phyloP scores from a whole-genome alignment of 1,139 yeast species.

The Pichia cactophila region DNA sequence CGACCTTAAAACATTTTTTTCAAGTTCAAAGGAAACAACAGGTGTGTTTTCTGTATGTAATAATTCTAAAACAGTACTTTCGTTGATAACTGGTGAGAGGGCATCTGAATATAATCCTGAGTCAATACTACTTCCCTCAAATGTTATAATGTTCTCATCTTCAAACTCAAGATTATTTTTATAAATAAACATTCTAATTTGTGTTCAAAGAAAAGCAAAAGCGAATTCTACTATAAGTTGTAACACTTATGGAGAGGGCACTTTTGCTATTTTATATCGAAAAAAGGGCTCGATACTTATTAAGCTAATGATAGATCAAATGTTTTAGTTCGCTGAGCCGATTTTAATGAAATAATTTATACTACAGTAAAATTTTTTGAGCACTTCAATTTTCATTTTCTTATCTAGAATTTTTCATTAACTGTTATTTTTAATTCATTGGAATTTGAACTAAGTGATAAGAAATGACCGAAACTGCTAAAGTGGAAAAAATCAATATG shows the following conservation, averaged over 20 bases:
- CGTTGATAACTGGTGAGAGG: constrained; percentile 4
- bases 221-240: too few species aligned
- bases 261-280: background rate
- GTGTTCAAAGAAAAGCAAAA: too few species aligned
- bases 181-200: background rate
- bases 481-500: background rate
- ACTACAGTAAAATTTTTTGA: background rate
- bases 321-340: background rate
- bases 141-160: background rate
- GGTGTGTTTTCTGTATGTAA: background rate
- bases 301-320: too few species aligned
- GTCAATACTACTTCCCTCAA: constrained; percentile 4
- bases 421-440: too few species aligned
- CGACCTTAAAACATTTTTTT: background rate
- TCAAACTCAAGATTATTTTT: background rate
- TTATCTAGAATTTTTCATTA: background rate
- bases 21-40: background rate
- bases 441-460: background rate
- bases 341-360: background rate
- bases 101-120: constrained; percentile 1
- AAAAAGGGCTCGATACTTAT: background rate
- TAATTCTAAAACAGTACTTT: constrained; percentile 3
- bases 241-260: background rate
- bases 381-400: background rate
- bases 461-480: background rate